Conservation (phyloP, 78 protist species). For the Dictyostelium firmibasis region DNA sequence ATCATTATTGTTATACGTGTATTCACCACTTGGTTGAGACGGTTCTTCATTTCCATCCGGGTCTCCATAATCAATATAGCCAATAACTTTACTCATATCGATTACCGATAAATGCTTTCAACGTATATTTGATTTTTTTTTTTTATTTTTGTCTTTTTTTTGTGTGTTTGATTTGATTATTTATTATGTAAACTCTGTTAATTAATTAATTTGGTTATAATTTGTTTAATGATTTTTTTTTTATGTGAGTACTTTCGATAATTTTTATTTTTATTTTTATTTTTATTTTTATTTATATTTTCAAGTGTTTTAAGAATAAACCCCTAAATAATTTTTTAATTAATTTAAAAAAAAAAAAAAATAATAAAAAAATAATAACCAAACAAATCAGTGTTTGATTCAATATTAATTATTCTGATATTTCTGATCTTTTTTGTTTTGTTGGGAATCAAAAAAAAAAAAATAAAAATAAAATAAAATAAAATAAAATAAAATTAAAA, state of each 20-base stretch:
- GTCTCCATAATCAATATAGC: constrained; percentile 17
- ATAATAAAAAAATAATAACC: neutral
- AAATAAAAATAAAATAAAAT: neutral
- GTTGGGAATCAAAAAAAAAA: neutral
- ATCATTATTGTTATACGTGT: neutral
- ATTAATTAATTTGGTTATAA: neutral
- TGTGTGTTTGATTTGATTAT: neutral
- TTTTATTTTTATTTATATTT: too few relatives aligned
- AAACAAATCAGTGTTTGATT: too few relatives aligned
- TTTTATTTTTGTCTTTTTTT: neutral
- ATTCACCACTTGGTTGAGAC: neutral
- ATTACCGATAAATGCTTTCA: neutral
- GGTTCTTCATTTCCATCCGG: neutral
- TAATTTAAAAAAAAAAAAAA: neutral
- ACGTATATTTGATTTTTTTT: neutral
- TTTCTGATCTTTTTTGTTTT: neutral
- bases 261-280: neutral
- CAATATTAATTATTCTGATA: neutral
- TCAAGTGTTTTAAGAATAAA: too few relatives aligned
- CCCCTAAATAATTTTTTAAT: neutral
- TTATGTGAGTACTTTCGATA: neutral
- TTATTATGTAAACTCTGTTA: too few relatives aligned
- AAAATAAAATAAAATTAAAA: neutral
- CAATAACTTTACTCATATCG: constrained; percentile 11
- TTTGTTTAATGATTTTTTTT: neutral